A percentile compares a stretch with the other conserved stretches of the same genome.
These are phyloP conservation scores for Hippophae tibetana DNA, from an alignment of 306 rosid species.

Conservation along the genomic window DNA sequence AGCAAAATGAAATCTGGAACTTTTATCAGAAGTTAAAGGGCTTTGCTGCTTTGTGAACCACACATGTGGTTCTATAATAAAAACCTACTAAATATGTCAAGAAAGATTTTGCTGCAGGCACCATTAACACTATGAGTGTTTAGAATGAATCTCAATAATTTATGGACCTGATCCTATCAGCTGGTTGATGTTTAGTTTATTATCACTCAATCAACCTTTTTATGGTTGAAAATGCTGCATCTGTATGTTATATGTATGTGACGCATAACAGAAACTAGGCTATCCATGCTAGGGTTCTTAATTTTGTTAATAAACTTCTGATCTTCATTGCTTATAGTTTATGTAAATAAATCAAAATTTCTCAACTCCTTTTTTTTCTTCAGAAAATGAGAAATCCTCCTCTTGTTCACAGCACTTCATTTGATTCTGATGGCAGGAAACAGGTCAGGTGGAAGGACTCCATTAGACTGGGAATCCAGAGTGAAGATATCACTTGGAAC, in stretches of 20 bases:
- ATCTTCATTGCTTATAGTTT: not conserved
- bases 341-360: not conserved
- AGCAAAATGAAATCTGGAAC: not conserved
- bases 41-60: not conserved
- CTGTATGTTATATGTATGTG: not conserved
- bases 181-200: too few relatives aligned
- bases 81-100: not conserved
- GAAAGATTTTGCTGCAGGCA: not conserved
- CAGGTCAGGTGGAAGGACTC: conserved; percentile 53
- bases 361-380: not conserved
- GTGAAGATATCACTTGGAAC: conserved; percentile 65
- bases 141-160: not conserved
- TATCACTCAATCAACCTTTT: too few relatives aligned
- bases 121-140: not conserved
- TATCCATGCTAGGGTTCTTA: not conserved
- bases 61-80: not conserved
- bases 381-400: not conserved
- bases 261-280: not conserved
- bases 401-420: conserved; percentile 7
- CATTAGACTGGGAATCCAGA: conserved; percentile 77
- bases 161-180: too few relatives aligned
- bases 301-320: not conserved
- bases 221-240: not conserved
- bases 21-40: not conserved
- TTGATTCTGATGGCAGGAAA: conserved; percentile 43